Evolutionary conservation across 805 yeast species (phyloP).

Genomic region (Saturnispora serradocipensis): DNA sequence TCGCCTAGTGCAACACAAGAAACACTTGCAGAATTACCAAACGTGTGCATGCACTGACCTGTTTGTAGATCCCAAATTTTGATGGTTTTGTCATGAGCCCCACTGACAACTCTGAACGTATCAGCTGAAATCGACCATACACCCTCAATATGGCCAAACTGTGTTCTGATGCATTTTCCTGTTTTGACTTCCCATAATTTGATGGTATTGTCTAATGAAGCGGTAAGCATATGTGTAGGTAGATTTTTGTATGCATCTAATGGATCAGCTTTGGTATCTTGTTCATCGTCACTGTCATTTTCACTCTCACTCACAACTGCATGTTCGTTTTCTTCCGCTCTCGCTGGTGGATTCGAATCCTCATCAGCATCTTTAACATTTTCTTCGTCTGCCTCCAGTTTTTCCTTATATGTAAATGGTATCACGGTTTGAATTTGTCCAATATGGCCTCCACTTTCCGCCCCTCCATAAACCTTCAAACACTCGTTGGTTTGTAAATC

Average conservation of each 20-base stretch:
- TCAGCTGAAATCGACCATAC: conserved; percentile 97
- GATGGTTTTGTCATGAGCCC: conserved; percentile 84
- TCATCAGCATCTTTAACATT: conserved; percentile 15
- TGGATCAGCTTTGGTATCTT: conserved; percentile 16
- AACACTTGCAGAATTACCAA: conserved; percentile 57
- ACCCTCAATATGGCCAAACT: conserved; percentile 97
- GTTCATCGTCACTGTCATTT: conserved; percentile 11
- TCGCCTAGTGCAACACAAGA: conserved; percentile 80
- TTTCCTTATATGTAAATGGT: conserved; percentile 68
- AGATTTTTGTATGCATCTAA: conserved; percentile 29
- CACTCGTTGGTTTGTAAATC: conserved; percentile 75
- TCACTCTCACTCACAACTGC: conserved; percentile 11
- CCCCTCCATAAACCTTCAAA: conserved; percentile 68
- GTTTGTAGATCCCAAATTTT: conserved; percentile 95
- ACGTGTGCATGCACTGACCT: conserved; percentile 91
- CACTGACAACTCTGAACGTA: conserved; percentile 87
- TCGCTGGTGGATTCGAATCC: conserved; percentile 30
- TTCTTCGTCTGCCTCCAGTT: conserved; percentile 29
- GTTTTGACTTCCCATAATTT: conserved; percentile 84
- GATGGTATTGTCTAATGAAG: conserved; percentile 87
- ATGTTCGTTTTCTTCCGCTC: conserved; percentile 20
- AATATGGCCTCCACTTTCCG: conserved; percentile 70
- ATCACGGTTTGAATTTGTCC: conserved; percentile 92
- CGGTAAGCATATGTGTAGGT: conserved; percentile 80
- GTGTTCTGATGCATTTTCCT: conserved; percentile 85